Evolutionary conservation across 1,139 yeast genomes (phyloP).

Genomic region (Yamadazyma songkhlaensis): DNA sequence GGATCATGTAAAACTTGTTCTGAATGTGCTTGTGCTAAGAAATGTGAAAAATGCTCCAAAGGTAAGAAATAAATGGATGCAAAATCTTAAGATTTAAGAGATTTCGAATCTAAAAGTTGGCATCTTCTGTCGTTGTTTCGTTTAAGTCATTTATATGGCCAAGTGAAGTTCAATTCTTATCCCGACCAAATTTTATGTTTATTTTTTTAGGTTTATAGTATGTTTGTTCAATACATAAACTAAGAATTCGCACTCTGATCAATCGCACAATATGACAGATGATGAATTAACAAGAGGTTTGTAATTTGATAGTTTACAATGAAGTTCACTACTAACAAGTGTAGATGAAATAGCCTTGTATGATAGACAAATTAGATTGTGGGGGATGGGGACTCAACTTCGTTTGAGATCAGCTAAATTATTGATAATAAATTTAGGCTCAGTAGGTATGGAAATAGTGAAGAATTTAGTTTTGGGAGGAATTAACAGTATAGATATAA

Average conservation of each 20-base stretch:
- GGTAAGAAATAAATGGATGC: constrained; percentile 8
- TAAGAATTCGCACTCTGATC: background rate
- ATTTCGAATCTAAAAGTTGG: no score
- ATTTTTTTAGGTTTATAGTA: background rate
- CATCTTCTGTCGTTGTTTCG: no score
- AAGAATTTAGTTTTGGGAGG: constrained; percentile 91
- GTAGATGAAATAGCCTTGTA: constrained; percentile 85
- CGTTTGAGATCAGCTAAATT: constrained; percentile 73
- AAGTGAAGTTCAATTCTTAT: background rate
- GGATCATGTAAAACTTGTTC: constrained; percentile 12
- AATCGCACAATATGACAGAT: background rate
- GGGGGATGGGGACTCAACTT: constrained; percentile 95
- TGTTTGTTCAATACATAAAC: background rate
- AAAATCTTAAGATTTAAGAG: no score
- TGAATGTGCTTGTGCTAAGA: constrained; percentile 13
- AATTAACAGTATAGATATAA: constrained; percentile 68
- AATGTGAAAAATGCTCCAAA: constrained; percentile 11
- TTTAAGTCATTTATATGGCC: no score
- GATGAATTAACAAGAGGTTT: constrained; percentile 16
- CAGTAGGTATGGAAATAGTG: constrained; percentile 73
- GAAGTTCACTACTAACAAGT: constrained; percentile 6
- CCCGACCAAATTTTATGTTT: no score
- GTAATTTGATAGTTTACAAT: constrained; percentile 5
- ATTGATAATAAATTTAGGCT: constrained; percentile 65
- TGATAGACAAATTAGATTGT: constrained; percentile 90